A percentile compares a stretch with the other conserved stretches of the same genome.
phyloP scores from a whole-genome alignment of 2,329 filamentous ascomycete genomes.

The Trichoderma sp. region DNA sequence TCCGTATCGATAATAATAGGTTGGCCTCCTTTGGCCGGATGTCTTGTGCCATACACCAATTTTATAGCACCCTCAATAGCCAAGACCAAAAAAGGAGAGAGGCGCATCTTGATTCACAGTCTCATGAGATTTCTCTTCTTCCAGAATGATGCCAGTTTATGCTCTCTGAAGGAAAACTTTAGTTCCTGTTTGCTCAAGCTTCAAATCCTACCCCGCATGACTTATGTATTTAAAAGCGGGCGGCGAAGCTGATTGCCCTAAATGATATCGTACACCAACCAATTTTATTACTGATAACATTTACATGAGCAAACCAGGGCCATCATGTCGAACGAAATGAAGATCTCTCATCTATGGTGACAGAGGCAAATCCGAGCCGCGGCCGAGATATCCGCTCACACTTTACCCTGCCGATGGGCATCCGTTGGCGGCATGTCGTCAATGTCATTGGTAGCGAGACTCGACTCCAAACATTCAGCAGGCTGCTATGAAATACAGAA shows the following conservation, averaged over 20 bases:
- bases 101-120: background rate
- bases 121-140: too few species aligned
- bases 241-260: background rate
- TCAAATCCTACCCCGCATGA: background rate
- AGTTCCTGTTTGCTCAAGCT: background rate
- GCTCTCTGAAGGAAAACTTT: background rate
- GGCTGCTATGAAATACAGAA: background rate
- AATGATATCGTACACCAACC: background rate
- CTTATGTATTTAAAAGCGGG: background rate
- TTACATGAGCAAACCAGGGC: background rate
- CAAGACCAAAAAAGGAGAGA: background rate
- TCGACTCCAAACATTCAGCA: background rate
- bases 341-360: background rate
- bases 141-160: background rate
- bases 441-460: background rate
- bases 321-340: background rate
- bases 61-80: background rate
- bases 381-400: background rate
- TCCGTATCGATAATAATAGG: slow-evolving; percentile 4
- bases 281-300: background rate
- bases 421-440: background rate
- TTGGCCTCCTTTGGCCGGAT: background rate
- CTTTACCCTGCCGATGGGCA: background rate
- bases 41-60: background rate
- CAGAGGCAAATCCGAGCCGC: too few species aligned